These are phyloP conservation scores for Sugiyamaella marilandica DNA, from an alignment of 805 yeast species.

Conservation along the genomic window DNA sequence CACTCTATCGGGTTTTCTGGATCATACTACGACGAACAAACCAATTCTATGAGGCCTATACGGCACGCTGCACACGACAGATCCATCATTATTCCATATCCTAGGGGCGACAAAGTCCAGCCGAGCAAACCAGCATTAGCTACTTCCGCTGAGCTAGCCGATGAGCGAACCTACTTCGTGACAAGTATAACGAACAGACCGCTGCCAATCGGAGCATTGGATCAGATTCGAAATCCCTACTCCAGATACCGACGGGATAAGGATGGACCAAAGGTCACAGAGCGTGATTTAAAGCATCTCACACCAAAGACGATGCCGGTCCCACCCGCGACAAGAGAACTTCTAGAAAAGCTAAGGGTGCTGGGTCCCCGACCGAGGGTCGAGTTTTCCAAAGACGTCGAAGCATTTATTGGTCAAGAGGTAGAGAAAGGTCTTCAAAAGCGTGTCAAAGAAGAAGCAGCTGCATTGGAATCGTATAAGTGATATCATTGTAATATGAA, in stretches of 20 bases:
- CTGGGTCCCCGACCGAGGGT: conserved; percentile 31
- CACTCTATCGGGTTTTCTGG: conserved; percentile 66
- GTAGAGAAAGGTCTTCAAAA: conserved; percentile 24
- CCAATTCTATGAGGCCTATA: conserved; percentile 67
- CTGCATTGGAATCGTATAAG: conserved; percentile 17
- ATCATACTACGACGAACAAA: conserved; percentile 65
- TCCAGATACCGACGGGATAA: conserved; percentile 57
- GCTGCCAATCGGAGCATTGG: conserved; percentile 60
- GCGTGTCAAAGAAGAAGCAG: conserved; percentile 24
- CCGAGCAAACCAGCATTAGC: conserved; percentile 32
- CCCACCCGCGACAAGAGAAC: conserved; percentile 45
- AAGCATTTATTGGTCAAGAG: conserved; percentile 47
- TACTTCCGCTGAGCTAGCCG: conserved; percentile 41
- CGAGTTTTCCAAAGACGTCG: conserved; percentile 48
- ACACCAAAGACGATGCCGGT: conserved; percentile 76
- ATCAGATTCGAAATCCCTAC: conserved; percentile 70
- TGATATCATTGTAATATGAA: not conserved
- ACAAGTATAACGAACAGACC: conserved; percentile 62
- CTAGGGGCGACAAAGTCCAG: conserved; percentile 58
- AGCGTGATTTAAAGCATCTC: conserved; percentile 47
- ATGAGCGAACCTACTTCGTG: conserved; percentile 70
- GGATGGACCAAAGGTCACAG: conserved; percentile 49
- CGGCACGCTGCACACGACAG: conserved; percentile 70
- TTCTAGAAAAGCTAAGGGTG: conserved; percentile 31
- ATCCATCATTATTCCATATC: conserved; percentile 82